A percentile compares a stretch with the other conserved stretches of the same genome.
These are phyloP conservation scores for Kentomonas sorsogonicus DNA, from an alignment of 208 protist species.

Conservation along the genomic window DNA sequence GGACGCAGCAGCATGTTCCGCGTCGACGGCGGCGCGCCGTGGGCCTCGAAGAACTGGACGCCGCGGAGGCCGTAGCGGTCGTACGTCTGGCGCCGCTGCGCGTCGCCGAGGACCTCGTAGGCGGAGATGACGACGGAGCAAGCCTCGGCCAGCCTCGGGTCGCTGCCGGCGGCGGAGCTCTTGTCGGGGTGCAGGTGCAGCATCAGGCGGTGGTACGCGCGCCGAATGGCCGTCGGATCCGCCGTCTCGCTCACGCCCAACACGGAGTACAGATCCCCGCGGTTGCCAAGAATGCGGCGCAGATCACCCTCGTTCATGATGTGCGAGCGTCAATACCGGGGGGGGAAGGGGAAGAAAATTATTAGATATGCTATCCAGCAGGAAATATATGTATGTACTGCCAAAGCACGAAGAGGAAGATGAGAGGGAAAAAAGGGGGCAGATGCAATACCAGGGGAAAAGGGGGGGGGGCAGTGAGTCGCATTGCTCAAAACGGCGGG, in stretches of 20 bases:
- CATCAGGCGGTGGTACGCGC: slow-evolving; percentile 56
- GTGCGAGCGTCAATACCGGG: not conserved
- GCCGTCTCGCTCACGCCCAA: slow-evolving; percentile 42
- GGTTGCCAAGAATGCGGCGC: not conserved
- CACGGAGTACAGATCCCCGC: slow-evolving; percentile 16
- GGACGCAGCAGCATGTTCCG: too few species aligned
- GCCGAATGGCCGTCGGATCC: slow-evolving; percentile 36
- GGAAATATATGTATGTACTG: too few species aligned
- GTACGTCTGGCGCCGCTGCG: slow-evolving; percentile 86
- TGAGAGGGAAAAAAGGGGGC: too few species aligned
- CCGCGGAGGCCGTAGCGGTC: slow-evolving; percentile 38
- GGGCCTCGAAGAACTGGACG: too few species aligned
- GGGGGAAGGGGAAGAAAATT: not conserved
- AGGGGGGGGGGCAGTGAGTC: too few species aligned
- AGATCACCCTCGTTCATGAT: not conserved
- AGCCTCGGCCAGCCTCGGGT: slow-evolving; percentile 24
- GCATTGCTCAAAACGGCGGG: too few species aligned
- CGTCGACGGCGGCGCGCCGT: too few species aligned
- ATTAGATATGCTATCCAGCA: too few species aligned
- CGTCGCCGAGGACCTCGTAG: slow-evolving; percentile 92
- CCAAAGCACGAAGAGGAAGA: too few species aligned
- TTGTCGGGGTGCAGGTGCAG: slow-evolving; percentile 24
- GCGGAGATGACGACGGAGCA: slow-evolving; percentile 67
- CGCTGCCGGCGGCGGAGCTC: not conserved
- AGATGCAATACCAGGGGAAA: too few species aligned